These are phyloP conservation scores for Flammula alnicola DNA, from an alignment of 1,284 basidiomycete species.

Conservation along the genomic window DNA sequence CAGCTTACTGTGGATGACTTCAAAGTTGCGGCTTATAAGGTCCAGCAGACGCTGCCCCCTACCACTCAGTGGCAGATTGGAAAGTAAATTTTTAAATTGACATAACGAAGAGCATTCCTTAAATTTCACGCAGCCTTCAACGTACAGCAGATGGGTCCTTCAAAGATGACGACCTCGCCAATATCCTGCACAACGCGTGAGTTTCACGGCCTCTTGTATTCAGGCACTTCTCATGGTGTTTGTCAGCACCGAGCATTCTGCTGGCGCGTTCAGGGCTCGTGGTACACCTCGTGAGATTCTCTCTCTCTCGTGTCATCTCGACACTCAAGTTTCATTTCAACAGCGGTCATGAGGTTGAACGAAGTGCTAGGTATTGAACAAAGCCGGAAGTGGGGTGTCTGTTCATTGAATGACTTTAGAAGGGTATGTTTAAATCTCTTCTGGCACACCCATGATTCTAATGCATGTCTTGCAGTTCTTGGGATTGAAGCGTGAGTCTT, in stretches of 20 bases:
- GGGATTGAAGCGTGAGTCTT: conserved; percentile 67
- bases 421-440: conserved; percentile 43
- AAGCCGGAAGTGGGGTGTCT: conserved; percentile 80
- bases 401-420: conserved; percentile 86
- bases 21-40: conserved; percentile 45
- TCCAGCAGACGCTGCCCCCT: conserved; percentile 48
- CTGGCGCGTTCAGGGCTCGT: conserved; percentile 79
- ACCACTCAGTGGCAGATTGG: conserved; percentile 73
- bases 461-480: conserved; percentile 52
- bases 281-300: conserved; percentile 61
- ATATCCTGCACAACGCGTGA: conserved; percentile 69
- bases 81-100: conserved; percentile 41
- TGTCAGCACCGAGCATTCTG: conserved; percentile 76
- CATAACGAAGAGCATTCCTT: not conserved
- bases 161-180: conserved; percentile 74
- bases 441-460: not conserved
- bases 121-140: conserved; percentile 46
- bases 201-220: conserved; percentile 35
- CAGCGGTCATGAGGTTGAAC: conserved; percentile 70
- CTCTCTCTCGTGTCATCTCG: not conserved
- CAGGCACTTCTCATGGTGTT: too few relatives aligned
- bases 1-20: conserved; percentile 67
- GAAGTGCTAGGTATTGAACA: conserved; percentile 86
- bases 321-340: not conserved
- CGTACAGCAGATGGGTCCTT: conserved; percentile 70